Percentiles rank a stretch among this genome's conserved stretches.
phyloP scores from a whole-genome alignment of 495 filamentous ascomycete species.

The Aspergillus leporis region DNA sequence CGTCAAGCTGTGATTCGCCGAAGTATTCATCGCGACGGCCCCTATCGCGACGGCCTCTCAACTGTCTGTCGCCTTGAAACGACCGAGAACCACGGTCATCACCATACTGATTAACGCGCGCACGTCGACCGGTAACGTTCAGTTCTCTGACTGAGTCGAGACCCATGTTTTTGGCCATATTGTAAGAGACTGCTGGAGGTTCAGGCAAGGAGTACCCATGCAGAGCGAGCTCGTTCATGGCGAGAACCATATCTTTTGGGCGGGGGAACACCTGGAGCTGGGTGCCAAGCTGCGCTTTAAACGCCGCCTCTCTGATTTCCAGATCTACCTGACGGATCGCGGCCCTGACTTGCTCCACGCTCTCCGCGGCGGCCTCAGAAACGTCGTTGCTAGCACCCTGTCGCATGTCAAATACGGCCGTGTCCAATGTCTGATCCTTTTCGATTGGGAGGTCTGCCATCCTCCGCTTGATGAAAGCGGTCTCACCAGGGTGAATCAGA shows the following conservation, averaged over 20 bases:
- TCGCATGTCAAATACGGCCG: constrained; percentile 56
- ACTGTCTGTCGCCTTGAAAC: too few species aligned
- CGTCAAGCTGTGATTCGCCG: too few species aligned
- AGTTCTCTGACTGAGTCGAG: too few species aligned
- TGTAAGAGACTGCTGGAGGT: neutral
- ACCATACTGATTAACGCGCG: too few species aligned
- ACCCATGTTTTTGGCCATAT: too few species aligned
- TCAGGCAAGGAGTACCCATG: constrained; percentile 61
- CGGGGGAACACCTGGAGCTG: constrained; percentile 28
- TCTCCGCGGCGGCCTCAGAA: constrained; percentile 29
- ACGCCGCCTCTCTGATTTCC: constrained; percentile 52
- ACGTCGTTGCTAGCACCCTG: constrained; percentile 22
- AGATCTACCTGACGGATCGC: constrained; percentile 36
- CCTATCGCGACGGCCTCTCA: too few species aligned
- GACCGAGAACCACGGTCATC: too few species aligned
- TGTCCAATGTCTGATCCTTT: constrained; percentile 51
- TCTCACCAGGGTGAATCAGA: constrained; percentile 63
- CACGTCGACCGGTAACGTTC: too few species aligned
- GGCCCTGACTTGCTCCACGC: constrained; percentile 34
- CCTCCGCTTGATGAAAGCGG: constrained; percentile 41
- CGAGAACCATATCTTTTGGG: constrained; percentile 43
- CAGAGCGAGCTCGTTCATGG: constrained; percentile 62
- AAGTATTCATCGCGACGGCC: too few species aligned
- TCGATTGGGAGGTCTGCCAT: constrained; percentile 67
- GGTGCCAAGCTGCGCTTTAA: constrained; percentile 49